Conservation (phyloP, 2,329 filamentous ascomycete species). For the Blastomyces silverae region DNA sequence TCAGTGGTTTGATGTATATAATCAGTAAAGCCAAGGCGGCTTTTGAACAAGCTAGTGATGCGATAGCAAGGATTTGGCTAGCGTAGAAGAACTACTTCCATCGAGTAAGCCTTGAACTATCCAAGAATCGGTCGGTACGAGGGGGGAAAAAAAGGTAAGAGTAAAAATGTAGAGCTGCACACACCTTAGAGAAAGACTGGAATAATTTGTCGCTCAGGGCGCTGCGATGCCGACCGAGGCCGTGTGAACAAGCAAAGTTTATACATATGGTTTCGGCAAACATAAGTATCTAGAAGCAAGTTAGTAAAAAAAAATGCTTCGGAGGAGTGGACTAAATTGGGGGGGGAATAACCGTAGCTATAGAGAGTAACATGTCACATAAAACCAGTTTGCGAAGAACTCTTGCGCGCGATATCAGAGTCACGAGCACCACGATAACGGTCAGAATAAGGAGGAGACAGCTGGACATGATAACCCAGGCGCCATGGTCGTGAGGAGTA, state of each 20-base stretch:
- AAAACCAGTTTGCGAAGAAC: conserved; percentile 20
- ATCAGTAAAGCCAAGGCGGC: conserved; percentile 24
- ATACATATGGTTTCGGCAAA: conserved; percentile 22
- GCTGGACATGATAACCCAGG: conserved; percentile 19
- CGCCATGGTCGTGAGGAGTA: conserved; percentile 18
- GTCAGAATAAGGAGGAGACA: conserved; percentile 21
- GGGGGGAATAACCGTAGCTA: conserved; percentile 21
- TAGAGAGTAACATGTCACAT: conserved; percentile 21
- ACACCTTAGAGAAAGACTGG: conserved; percentile 23
- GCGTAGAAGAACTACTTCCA: conserved; percentile 22
- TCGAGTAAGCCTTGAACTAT: neutral
- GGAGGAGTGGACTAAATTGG: conserved; percentile 8
- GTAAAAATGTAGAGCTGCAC: neutral
- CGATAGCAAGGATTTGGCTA: conserved; percentile 24
- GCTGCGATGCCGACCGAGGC: conserved; percentile 21
- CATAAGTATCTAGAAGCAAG: conserved; percentile 12
- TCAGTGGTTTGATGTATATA: conserved; percentile 25
- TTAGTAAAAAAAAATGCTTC: neutral
- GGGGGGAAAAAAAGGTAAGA: neutral
- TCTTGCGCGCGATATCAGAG: conserved; percentile 21
- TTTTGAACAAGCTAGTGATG: conserved; percentile 23
- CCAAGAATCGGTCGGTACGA: conserved; percentile 7
- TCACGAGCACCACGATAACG: conserved; percentile 21
- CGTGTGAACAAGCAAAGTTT: conserved; percentile 21
- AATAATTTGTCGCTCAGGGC: conserved; percentile 20